Conservation (phyloP, 306 rosid genomes). For the Vigna radiata region DNA sequence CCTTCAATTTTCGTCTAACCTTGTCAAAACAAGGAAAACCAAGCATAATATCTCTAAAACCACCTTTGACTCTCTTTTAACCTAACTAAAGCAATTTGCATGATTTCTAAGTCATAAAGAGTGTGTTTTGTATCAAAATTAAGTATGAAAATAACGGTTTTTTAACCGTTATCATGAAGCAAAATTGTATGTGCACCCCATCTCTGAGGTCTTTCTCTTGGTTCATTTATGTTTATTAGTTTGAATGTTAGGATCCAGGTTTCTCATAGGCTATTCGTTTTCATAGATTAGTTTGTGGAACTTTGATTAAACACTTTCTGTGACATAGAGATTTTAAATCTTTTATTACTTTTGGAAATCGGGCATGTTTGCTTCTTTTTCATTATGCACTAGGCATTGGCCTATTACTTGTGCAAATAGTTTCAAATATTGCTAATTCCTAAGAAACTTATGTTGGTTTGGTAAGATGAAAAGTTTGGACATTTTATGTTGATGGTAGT, state of each 20-base stretch:
- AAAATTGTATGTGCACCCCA: background rate
- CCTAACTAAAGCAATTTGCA: no score
- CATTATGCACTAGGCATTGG: slow-evolving; percentile 4
- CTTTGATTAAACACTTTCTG: slow-evolving; percentile 8
- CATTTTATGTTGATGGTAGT: background rate
- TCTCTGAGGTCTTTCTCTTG: slow-evolving; percentile 3
- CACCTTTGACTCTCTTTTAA: no score
- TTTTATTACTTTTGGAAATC: slow-evolving; percentile 5
- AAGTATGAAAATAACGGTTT: no score
- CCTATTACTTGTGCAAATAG: background rate
- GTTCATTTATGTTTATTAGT: background rate
- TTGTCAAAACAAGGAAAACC: no score
- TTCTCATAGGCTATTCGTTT: background rate
- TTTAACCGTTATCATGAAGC: no score
- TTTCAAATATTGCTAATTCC: background rate
- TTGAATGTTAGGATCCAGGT: background rate
- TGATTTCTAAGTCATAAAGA: no score
- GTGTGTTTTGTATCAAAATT: no score
- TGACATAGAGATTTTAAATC: background rate
- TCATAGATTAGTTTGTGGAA: slow-evolving; percentile 3
- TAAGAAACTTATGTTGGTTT: background rate
- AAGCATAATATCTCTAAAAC: no score
- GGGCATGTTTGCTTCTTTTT: background rate
- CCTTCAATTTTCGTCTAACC: no score
- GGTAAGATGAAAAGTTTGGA: slow-evolving; percentile 6